These are phyloP conservation scores for Zopfia rhizophila DNA, from an alignment of 2,329 filamentous ascomycete genomes.

Conservation along the genomic window DNA sequence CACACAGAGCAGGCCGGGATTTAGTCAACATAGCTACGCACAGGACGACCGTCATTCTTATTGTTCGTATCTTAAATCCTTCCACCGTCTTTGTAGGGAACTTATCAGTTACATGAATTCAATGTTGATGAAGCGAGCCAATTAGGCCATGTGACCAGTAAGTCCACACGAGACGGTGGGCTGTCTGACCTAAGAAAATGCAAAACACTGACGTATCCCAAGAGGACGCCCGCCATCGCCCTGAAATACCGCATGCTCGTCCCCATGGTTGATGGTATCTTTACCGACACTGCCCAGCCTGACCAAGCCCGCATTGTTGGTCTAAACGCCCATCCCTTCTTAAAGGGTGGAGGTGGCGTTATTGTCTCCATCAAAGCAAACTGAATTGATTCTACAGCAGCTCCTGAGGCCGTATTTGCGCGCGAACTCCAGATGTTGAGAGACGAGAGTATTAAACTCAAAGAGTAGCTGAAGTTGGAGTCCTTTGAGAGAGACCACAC, in stretches of 20 bases:
- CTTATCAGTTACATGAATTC: conserved; percentile 8
- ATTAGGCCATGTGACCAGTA: no score
- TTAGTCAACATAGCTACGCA: conserved; percentile 99
- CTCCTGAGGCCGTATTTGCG: conserved; percentile 94
- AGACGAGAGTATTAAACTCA: conserved; percentile 86
- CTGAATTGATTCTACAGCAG: conserved; percentile 97
- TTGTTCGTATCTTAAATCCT: conserved; percentile 30
- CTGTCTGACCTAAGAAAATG: no score
- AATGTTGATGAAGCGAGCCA: no score
- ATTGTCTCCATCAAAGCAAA: conserved; percentile 98
- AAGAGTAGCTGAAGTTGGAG: conserved; percentile 90
- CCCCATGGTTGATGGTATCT: conserved; percentile 95
- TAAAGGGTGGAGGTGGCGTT: conserved; percentile 93
- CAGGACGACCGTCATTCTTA: conserved; percentile 96
- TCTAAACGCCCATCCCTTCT: conserved; percentile 92
- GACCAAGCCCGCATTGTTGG: conserved; percentile 92
- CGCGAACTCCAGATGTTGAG: conserved; percentile 95
- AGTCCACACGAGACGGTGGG: no score
- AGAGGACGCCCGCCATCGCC: conserved; percentile 95
- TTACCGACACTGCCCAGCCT: conserved; percentile 67
- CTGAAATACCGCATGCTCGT: conserved; percentile 98
- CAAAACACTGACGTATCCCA: no score
- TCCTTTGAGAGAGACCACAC: conserved; percentile 76
- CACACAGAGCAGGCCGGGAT: conserved; percentile 95
- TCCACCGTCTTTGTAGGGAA: conserved; percentile 72